phyloP scores from a whole-genome alignment of 495 filamentous ascomycete species.

The Parathielavia appendiculata region DNA sequence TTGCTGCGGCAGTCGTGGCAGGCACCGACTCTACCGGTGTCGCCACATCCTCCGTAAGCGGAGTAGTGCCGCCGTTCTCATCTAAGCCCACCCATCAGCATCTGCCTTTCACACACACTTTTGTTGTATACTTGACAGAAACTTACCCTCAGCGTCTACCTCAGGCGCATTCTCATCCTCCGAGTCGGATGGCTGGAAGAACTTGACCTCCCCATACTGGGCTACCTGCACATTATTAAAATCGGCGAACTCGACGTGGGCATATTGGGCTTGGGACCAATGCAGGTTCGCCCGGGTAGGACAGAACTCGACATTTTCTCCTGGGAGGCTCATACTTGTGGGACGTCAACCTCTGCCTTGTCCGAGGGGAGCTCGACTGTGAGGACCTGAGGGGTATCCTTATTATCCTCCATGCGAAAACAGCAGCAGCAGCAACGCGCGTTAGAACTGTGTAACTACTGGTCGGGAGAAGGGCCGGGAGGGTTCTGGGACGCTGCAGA shows the following conservation, averaged over 20 bases:
- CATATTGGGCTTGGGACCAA: conserved; percentile 33
- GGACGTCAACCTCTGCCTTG: conserved; percentile 32
- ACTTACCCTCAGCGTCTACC: conserved; percentile 20
- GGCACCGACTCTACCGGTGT: conserved; percentile 18
- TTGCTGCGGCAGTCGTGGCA: not conserved
- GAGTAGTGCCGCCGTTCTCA: not conserved
- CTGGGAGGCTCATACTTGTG: conserved; percentile 37
- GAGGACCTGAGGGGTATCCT: conserved; percentile 37
- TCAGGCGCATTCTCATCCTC: conserved; percentile 31
- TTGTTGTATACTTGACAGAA: not conserved
- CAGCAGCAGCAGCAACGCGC: conserved; percentile 3
- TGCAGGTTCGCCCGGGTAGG: conserved; percentile 33
- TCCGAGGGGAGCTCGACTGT: conserved; percentile 35
- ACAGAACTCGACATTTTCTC: conserved; percentile 36
- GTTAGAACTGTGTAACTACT: not conserved
- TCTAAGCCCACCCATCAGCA: not conserved
- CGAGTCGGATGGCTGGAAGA: conserved; percentile 30
- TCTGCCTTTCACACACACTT: not conserved
- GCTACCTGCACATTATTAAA: conserved; percentile 36
- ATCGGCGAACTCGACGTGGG: conserved; percentile 41
- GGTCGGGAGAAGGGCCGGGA: conserved; percentile 1
- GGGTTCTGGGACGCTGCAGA: conserved; percentile 25
- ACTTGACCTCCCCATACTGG: conserved; percentile 38
- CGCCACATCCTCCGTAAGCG: not conserved
- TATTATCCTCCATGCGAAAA: conserved; percentile 42